Conservation (phyloP, 306 rosid species). For the Cicer chorassanicum region DNA sequence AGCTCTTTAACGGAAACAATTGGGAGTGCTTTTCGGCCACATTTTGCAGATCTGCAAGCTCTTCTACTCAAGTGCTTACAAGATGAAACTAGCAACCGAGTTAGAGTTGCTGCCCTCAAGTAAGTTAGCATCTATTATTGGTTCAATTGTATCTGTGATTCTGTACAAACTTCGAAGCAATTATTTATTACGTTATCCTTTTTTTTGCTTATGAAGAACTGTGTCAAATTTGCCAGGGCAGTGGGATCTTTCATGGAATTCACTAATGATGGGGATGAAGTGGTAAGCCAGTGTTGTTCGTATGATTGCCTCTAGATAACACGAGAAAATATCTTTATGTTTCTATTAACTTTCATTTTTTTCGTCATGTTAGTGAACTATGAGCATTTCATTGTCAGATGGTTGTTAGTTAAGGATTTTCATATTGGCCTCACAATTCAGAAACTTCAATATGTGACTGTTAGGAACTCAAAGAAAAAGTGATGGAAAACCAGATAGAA, state of each 20-base stretch:
- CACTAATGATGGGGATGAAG: conserved; percentile 90
- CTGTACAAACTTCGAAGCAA: background rate
- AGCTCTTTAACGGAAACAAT: conserved; percentile 97
- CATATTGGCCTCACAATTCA: conserved; percentile 6
- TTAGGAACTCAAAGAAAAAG: conserved; percentile 19
- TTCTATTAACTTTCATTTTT: background rate
- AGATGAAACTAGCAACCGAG: conserved; percentile 94
- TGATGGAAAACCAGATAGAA: conserved; percentile 15
- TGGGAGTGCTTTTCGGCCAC: conserved; percentile 83
- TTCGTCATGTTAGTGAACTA: background rate
- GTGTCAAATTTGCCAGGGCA: conserved; percentile 67
- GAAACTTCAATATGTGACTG: background rate
- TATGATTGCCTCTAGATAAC: background rate
- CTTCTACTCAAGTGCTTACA: conserved; percentile 93
- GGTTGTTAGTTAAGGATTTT: conserved; percentile 14
- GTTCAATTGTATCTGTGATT: conserved; percentile 3
- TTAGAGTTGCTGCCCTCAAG: conserved; percentile 97
- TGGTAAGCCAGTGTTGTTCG: conserved; percentile 64
- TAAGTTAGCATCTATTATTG: conserved; percentile 44
- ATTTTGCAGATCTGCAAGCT: conserved; percentile 87
- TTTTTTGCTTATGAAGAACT: conserved; percentile 36
- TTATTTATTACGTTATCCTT: background rate
- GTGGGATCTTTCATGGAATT: conserved; percentile 95
- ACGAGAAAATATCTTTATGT: too few relatives aligned
- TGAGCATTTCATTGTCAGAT: background rate